Evolutionary conservation across 441 rosid genomes (phyloP).

Genomic region (Populus hybrid): DNA sequence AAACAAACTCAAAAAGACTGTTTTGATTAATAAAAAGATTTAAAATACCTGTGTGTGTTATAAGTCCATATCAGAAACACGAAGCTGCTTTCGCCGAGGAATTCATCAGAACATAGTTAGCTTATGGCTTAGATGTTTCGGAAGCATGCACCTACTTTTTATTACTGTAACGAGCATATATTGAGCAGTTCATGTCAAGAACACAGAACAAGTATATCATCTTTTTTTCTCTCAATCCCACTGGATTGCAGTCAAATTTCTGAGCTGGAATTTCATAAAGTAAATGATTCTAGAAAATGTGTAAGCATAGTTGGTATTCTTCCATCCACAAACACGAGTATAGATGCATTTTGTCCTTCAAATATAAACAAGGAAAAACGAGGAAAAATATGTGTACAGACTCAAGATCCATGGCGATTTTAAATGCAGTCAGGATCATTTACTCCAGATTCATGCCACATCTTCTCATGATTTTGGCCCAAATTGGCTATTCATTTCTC

Average conservation of each 20-base stretch:
- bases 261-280: slow-evolving; percentile 16
- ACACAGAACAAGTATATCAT: not conserved
- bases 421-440: not conserved
- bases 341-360: slow-evolving; percentile 9
- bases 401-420: slow-evolving; percentile 15
- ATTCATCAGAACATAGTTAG: not conserved
- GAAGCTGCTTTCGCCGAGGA: not conserved
- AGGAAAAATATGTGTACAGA: not conserved
- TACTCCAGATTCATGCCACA: slow-evolving; percentile 31
- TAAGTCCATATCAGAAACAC: not conserved
- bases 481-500: slow-evolving; percentile 27
- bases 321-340: slow-evolving; percentile 1
- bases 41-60: too few species aligned
- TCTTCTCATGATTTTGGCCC: slow-evolving; percentile 33
- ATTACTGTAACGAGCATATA: not conserved
- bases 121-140: not conserved
- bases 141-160: not conserved
- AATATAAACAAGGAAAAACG: slow-evolving; percentile 11
- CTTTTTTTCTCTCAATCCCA: not conserved
- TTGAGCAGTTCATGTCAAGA: not conserved
- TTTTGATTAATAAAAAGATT: too few species aligned
- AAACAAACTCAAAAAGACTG: too few species aligned
- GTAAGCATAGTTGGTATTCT: slow-evolving; percentile 8
- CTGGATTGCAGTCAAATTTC: not conserved
- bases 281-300: slow-evolving; percentile 17